Percentiles rank a stretch among this genome's conserved stretches.
phyloP scores from a whole-genome alignment of 2,329 filamentous ascomycete species.

The Apiospora arundinis region DNA sequence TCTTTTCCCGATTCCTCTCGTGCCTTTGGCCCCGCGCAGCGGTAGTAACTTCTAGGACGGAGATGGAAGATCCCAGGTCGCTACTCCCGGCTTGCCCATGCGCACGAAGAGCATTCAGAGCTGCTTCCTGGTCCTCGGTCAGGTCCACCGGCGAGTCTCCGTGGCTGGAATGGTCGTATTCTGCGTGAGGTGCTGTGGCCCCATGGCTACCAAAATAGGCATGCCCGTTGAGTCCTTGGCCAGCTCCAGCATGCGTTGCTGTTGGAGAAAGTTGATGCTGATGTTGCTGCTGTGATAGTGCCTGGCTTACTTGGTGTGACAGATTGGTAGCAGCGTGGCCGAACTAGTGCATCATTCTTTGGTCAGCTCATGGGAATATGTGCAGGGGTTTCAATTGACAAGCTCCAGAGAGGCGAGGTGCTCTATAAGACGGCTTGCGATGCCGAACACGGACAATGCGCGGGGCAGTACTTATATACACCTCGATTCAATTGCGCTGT shows the following conservation, averaged over 20 bases:
- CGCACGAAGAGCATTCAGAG: constrained; percentile 1
- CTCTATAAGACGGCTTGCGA: background rate
- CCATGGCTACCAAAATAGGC: background rate
- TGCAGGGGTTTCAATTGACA: background rate
- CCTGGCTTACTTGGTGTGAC: background rate
- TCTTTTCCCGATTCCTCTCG: constrained; percentile 28
- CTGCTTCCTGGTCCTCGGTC: constrained; percentile 7
- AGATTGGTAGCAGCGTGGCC: constrained; percentile 2
- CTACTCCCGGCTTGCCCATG: background rate
- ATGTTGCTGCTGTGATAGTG: constrained; percentile 3
- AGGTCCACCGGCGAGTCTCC: constrained; percentile 12
- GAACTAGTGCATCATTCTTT: constrained; percentile 6
- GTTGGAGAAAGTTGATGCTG: background rate
- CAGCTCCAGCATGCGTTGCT: background rate
- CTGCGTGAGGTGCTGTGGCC: background rate
- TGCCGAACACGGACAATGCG: background rate
- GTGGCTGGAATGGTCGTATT: constrained; percentile 12
- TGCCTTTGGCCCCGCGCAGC: constrained; percentile 19
- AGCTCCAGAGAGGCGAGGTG: background rate
- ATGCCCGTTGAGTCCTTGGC: constrained; percentile 9
- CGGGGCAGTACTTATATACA: background rate
- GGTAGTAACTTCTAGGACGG: constrained; percentile 10
- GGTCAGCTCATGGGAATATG: background rate
- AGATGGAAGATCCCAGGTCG: constrained; percentile 16
- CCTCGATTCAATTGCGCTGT: background rate